A percentile compares a stretch with the other conserved stretches of the same genome.
Evolutionary conservation across 768 basidiomycete genomes (phyloP).

Genomic region (Amanita pseudoporphyria): DNA sequence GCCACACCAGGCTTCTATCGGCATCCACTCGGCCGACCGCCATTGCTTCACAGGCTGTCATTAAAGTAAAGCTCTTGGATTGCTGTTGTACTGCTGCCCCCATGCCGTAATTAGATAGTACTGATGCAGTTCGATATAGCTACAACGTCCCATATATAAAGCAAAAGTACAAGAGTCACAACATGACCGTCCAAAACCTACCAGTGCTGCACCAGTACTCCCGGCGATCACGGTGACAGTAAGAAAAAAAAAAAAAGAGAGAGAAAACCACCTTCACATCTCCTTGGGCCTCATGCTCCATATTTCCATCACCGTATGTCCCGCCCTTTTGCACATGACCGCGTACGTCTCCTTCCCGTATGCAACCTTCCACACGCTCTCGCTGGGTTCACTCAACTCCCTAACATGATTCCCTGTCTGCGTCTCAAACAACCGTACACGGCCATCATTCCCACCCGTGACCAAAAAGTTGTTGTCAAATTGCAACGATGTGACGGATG

Average conservation of each 20-base stretch:
- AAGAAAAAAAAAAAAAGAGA: background rate
- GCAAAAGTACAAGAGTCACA: too few species aligned
- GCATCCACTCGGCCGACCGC: too few species aligned
- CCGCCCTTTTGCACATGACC: constrained; percentile 70
- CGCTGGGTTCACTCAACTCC: constrained; percentile 68
- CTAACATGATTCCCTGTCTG: constrained; percentile 59
- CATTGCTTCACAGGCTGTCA: too few species aligned
- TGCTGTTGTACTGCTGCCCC: too few species aligned
- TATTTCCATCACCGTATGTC: constrained; percentile 83
- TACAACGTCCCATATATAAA: too few species aligned
- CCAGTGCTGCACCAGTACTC: background rate
- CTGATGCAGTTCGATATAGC: too few species aligned
- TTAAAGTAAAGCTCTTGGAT: too few species aligned
- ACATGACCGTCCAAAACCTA: too few species aligned
- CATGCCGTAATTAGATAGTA: too few species aligned
- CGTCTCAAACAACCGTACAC: constrained; percentile 65
- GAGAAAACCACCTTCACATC: background rate
- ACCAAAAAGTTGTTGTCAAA: constrained; percentile 78
- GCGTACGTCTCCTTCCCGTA: constrained; percentile 58
- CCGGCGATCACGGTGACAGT: background rate
- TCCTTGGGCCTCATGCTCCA: constrained; percentile 60
- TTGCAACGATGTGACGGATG: constrained; percentile 80
- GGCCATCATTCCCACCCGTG: constrained; percentile 79
- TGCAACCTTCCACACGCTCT: constrained; percentile 82
- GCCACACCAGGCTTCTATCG: too few species aligned